Percentiles rank a stretch among this genome's conserved stretches.
phyloP scores from a whole-genome alignment of 2,329 filamentous ascomycete genomes.

The Hypoxylon sp. region DNA sequence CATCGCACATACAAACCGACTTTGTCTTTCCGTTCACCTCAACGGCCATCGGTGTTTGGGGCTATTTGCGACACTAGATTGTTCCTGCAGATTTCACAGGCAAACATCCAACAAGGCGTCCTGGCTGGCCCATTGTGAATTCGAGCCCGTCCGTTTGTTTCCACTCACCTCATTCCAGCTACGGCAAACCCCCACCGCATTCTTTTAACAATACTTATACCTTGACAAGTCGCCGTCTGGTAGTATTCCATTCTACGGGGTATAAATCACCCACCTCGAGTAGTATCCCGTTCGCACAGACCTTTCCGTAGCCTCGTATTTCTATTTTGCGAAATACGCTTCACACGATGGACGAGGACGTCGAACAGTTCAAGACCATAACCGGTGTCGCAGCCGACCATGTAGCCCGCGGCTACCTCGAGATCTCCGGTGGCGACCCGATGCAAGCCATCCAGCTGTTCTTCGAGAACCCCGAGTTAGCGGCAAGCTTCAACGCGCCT shows the following conservation, averaged over 20 bases:
- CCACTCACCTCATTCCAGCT: slow-evolving; percentile 5
- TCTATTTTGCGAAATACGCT: background rate
- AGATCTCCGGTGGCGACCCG: slow-evolving; percentile 86
- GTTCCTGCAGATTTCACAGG: slow-evolving; percentile 5
- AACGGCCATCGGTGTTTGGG: slow-evolving; percentile 8
- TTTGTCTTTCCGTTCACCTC: slow-evolving; percentile 13
- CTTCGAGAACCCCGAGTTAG: slow-evolving; percentile 88
- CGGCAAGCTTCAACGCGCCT: slow-evolving; percentile 61
- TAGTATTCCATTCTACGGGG: background rate
- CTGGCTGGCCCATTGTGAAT: slow-evolving; percentile 18
- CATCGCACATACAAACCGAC: slow-evolving; percentile 30
- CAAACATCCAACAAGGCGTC: slow-evolving; percentile 5
- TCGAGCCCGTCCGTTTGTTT: slow-evolving; percentile 13
- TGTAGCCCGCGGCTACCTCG: slow-evolving; percentile 85
- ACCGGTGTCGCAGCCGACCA: slow-evolving; percentile 78
- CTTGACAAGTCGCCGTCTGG: background rate
- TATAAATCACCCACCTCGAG: background rate
- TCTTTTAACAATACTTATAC: background rate
- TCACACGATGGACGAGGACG: slow-evolving; percentile 76
- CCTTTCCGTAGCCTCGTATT: background rate
- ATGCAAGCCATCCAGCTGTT: slow-evolving; percentile 90
- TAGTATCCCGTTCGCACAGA: background rate
- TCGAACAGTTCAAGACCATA: slow-evolving; percentile 85
- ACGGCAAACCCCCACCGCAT: background rate
- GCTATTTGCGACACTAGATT: slow-evolving; percentile 11